Evolutionary conservation across 2,329 filamentous ascomycete genomes (phyloP).

Genomic region (Hysterium pulicare): DNA sequence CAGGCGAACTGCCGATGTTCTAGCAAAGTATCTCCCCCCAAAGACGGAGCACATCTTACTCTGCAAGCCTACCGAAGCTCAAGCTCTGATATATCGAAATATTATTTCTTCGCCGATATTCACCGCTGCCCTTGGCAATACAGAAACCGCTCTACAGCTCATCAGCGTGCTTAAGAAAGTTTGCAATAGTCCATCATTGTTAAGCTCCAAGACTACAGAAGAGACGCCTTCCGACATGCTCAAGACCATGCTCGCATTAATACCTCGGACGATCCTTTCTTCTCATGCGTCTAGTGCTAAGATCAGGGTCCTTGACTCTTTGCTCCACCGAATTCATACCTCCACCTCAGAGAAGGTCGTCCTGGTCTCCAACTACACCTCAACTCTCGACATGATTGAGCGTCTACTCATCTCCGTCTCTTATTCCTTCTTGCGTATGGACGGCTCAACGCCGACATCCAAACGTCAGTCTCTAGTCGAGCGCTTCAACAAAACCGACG

Average conservation of each 20-base stretch:
- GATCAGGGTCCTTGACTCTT: slow-evolving; percentile 62
- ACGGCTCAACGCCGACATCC: slow-evolving; percentile 61
- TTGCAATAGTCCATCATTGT: slow-evolving; percentile 66
- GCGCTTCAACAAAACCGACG: slow-evolving; percentile 61
- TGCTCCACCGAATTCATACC: slow-evolving; percentile 59
- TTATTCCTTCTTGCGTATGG: slow-evolving; percentile 64
- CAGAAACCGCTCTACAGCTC: slow-evolving; percentile 62
- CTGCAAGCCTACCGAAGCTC: slow-evolving; percentile 59
- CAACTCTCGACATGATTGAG: slow-evolving; percentile 65
- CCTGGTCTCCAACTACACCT: slow-evolving; percentile 73
- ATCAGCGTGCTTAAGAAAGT: slow-evolving; percentile 72
- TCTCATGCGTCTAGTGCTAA: slow-evolving; percentile 62
- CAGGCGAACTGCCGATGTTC: slow-evolving; percentile 62
- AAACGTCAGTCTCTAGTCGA: slow-evolving; percentile 68
- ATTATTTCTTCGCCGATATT: slow-evolving; percentile 65
- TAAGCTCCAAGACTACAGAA: slow-evolving; percentile 52
- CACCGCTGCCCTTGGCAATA: slow-evolving; percentile 58
- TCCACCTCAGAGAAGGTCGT: slow-evolving; percentile 68
- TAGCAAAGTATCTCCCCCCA: slow-evolving; percentile 62
- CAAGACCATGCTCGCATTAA: slow-evolving; percentile 44
- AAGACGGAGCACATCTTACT: slow-evolving; percentile 68
- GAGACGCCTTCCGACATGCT: slow-evolving; percentile 47
- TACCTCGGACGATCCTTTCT: slow-evolving; percentile 55
- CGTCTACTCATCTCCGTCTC: slow-evolving; percentile 58
- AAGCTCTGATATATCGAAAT: slow-evolving; percentile 59